phyloP scores from a whole-genome alignment of 306 rosid species.

The Prunus mira region DNA sequence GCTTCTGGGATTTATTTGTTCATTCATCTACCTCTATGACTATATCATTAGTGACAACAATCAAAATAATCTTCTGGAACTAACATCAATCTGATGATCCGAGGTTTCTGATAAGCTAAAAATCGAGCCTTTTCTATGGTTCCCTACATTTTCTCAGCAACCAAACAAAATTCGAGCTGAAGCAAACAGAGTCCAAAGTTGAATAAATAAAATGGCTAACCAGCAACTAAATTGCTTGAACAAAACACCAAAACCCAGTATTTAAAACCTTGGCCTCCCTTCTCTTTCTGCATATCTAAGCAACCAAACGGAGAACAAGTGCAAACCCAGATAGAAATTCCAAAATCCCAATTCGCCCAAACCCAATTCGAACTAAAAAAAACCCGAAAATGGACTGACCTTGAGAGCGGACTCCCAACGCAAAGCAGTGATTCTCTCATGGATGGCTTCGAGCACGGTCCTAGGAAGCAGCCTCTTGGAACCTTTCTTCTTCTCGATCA shows the following conservation, averaged over 20 bases:
- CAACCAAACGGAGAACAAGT: background rate
- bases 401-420: conserved; percentile 97
- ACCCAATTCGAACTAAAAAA: background rate
- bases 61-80: background rate
- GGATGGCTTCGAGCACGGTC: conserved; percentile 81
- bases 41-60: background rate
- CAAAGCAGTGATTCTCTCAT: conserved; percentile 69
- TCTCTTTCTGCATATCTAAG: background rate
- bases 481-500: conserved; percentile 80
- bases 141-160: background rate
- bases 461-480: conserved; percentile 81
- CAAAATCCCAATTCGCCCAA: background rate
- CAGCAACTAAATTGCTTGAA: background rate
- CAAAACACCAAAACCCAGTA: background rate
- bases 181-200: background rate
- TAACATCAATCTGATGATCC: background rate
- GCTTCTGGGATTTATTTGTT: background rate
- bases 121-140: background rate
- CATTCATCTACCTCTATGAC: background rate
- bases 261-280: background rate
- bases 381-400: conserved; percentile 27
- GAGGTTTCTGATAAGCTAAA: background rate
- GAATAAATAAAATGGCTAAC: background rate
- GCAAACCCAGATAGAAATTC: background rate
- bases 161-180: background rate